Evolutionary conservation across 1,284 basidiomycete genomes (phyloP).

Genomic region (Neolentinus lepideus): DNA sequence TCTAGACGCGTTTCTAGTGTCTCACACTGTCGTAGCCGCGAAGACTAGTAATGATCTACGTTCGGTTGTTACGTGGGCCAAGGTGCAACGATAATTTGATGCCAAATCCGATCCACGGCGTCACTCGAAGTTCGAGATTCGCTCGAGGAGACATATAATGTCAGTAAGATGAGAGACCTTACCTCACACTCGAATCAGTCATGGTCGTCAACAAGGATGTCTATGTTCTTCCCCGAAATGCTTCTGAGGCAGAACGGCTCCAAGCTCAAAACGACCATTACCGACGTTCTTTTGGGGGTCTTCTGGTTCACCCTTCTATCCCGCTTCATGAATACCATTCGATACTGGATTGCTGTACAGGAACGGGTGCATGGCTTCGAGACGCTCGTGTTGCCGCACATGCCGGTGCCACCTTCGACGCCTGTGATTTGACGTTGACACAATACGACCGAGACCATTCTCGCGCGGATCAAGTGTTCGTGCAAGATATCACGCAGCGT

Average conservation of each 20-base stretch:
- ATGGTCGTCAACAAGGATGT: background rate
- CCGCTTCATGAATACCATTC: background rate
- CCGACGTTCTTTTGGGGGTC: background rate
- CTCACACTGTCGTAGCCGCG: no score
- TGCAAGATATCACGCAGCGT: background rate
- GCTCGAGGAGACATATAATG: background rate
- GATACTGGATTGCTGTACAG: background rate
- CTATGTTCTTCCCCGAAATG: background rate
- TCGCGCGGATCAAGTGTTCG: background rate
- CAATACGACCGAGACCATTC: background rate
- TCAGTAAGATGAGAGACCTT: background rate
- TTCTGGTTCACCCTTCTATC: background rate
- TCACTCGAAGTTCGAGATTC: no score
- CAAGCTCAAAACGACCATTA: background rate
- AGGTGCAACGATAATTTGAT: no score
- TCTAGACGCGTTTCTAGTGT: no score
- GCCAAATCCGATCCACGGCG: no score
- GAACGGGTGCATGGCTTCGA: background rate
- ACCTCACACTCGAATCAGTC: background rate
- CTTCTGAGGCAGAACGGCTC: background rate
- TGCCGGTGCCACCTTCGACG: background rate
- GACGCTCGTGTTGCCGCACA: background rate
- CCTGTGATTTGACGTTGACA: background rate
- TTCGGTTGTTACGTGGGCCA: no score
- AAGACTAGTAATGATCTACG: no score